phyloP scores from a whole-genome alignment of 2,329 filamentous ascomycete genomes.

The Fusarium multiceps region DNA sequence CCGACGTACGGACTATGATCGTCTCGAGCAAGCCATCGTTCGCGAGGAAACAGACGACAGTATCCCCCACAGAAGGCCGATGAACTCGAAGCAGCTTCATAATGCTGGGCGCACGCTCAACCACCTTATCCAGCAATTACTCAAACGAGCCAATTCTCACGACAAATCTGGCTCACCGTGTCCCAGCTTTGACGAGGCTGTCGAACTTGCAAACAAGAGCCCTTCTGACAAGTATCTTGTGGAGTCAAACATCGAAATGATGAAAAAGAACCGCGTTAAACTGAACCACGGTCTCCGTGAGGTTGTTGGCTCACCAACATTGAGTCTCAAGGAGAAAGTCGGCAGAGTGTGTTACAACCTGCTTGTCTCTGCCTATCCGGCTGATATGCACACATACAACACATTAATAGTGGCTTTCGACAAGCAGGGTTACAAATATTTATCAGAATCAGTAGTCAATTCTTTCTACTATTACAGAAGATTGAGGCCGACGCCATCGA shows the following conservation, averaged over 20 bases:
- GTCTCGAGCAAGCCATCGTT: slow-evolving; percentile 47
- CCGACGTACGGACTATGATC: slow-evolving; percentile 46
- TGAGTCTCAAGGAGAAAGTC: slow-evolving; percentile 50
- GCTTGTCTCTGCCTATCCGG: slow-evolving; percentile 68
- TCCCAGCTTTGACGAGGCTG: slow-evolving; percentile 48
- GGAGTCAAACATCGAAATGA: slow-evolving; percentile 44
- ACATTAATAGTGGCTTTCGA: slow-evolving; percentile 75
- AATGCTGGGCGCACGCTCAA: slow-evolving; percentile 44
- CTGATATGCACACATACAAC: slow-evolving; percentile 77
- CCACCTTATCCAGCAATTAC: slow-evolving; percentile 47
- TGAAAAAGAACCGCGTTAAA: slow-evolving; percentile 39
- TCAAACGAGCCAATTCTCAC: slow-evolving; percentile 44
- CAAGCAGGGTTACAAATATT: slow-evolving; percentile 58
- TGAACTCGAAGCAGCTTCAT: slow-evolving; percentile 45
- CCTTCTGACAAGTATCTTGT: slow-evolving; percentile 43
- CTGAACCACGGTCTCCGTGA: slow-evolving; percentile 49
- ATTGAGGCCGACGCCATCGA: slow-evolving; percentile 61
- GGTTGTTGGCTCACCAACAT: slow-evolving; percentile 41
- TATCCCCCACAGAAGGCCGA: slow-evolving; percentile 38
- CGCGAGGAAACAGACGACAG: slow-evolving; percentile 44
- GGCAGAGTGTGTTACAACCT: slow-evolving; percentile 72
- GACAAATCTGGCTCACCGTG: slow-evolving; percentile 38
- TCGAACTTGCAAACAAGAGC: slow-evolving; percentile 30
- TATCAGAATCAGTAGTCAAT: slow-evolving; percentile 65
- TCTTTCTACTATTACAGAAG: slow-evolving; percentile 59